Base-by-base conservation (phyloP, 257 asterid species). In the Solanum appendiculatum region DNA sequence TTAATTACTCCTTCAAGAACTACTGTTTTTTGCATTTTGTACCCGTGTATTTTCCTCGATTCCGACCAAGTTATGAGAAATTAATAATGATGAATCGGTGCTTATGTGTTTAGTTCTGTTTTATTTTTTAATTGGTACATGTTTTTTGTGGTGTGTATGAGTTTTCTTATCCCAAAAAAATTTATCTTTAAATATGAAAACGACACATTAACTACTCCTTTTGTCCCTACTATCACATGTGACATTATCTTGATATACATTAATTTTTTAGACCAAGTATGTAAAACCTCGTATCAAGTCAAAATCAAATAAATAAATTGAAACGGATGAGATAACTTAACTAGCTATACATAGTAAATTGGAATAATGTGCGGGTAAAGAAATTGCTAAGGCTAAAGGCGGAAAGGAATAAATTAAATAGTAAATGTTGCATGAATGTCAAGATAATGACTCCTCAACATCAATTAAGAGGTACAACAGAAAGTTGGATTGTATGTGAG, bases 261-360 rank as follows among this genome's bases (percentile, higher is more conserved):
- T n/a, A 23, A 66, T 10, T 13, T 66, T 6, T 66, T 27, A n/a
- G 5, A 33, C 8, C 37, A 46, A 14, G n/a, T 46, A 14, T 46
- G 14, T n/a, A 1, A 46, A 46, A 14, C 14, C 1, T 46, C 0
- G 2, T 2, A 0, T 46, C 2, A 0, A 13, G 5, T 13, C 6
- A 46, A 46, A 46, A 46, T 46, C 0, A 46, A 0, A 46, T 0
- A 46, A 60, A 9, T 23, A 21, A 60, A 21, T 9, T 9, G 15
- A 60, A 5, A 9, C 9, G 0, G 4, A 7, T 20, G 3, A 0
- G 18, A 20, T 54, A 54, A 54, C 5, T 66, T 66, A 27, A 5
- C 10, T 64, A 27, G 20, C 0, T 27, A 13, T 64, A 27, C 4
- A 63, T 27, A 25, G 20, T 64, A 6, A 66, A 66, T 66, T 66